Evolutionary conservation across 2,329 filamentous ascomycete species (phyloP).

Genomic region (Elsinoe fawcettii): DNA sequence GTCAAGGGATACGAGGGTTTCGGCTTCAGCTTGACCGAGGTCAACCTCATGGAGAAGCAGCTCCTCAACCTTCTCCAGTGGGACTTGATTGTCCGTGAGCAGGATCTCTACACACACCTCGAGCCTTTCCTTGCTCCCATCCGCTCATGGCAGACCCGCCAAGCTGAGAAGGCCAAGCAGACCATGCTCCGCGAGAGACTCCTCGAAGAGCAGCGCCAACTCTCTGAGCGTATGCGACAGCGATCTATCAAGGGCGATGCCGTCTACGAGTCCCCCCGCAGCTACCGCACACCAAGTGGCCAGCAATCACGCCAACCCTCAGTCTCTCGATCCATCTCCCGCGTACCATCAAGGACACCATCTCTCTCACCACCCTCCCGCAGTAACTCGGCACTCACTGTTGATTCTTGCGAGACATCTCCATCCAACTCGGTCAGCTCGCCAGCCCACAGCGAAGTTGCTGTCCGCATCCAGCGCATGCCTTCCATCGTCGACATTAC

Average conservation of each 20-base stretch:
- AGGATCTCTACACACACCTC: constrained; percentile 80
- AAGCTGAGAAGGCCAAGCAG: constrained; percentile 46
- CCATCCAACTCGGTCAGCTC: constrained; percentile 30
- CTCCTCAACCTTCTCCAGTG: constrained; percentile 89
- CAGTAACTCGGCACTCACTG: constrained; percentile 31
- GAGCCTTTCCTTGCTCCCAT: constrained; percentile 85
- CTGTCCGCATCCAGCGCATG: constrained; percentile 31
- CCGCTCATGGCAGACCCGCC: constrained; percentile 50
- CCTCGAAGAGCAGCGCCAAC: constrained; percentile 28
- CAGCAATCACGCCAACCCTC: constrained; percentile 2
- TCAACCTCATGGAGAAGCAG: constrained; percentile 99
- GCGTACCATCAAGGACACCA: constrained; percentile 36
- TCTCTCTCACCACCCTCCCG: constrained; percentile 42
- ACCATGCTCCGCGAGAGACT: constrained; percentile 38
- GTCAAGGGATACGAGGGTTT: constrained; percentile 68
- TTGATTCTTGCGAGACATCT: constrained; percentile 28
- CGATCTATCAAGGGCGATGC: constrained; percentile 24
- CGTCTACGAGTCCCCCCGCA: constrained; percentile 32
- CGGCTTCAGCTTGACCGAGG: constrained; percentile 87
- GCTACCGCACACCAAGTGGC: constrained; percentile 29
- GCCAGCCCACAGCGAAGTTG: constrained; percentile 22
- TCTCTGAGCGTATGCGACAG: constrained; percentile 30
- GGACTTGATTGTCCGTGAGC: constrained; percentile 77
- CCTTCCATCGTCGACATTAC: constrained; percentile 38
- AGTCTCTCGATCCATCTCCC: constrained; percentile 14